Conservation (phyloP, 1,284 basidiomycete species). For the Papiliotrema laurentii region DNA sequence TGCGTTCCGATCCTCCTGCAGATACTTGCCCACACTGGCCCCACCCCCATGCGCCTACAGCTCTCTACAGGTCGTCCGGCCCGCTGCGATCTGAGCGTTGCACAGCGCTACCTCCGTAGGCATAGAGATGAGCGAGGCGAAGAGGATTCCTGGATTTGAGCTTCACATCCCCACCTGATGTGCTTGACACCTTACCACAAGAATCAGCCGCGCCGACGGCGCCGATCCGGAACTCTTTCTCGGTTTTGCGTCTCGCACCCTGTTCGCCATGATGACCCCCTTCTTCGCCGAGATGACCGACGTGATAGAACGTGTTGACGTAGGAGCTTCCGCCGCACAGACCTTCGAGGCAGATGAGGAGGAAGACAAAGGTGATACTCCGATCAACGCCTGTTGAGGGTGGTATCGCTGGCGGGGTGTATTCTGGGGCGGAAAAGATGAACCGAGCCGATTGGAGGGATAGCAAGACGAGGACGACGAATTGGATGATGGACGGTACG, state of each 20-base stretch:
- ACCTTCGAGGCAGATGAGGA: constrained; percentile 77
- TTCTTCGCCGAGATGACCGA: constrained; percentile 62
- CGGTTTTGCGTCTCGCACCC: constrained; percentile 45
- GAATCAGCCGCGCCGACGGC: constrained; percentile 61
- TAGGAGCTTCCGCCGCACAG: constrained; percentile 90
- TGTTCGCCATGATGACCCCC: constrained; percentile 43
- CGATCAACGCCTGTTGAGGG: constrained; percentile 38
- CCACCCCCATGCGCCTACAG: constrained; percentile 55
- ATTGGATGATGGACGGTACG: constrained; percentile 52
- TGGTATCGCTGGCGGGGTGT: constrained; percentile 20
- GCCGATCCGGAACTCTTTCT: constrained; percentile 83
- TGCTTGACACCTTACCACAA: constrained; percentile 27
- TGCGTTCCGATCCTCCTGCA: no score
- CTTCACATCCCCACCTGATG: neutral
- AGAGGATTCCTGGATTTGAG: constrained; percentile 58
- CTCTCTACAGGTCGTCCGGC: constrained; percentile 66
- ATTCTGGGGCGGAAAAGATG: constrained; percentile 37
- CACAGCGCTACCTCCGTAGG: constrained; percentile 80
- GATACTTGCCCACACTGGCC: no score
- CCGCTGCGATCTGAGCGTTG: constrained; percentile 64
- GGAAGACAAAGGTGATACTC: constrained; percentile 64
- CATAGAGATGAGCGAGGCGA: constrained; percentile 72
- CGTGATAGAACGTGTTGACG: constrained; percentile 80
- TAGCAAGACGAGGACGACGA: constrained; percentile 58
- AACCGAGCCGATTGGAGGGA: constrained; percentile 47